These are phyloP conservation scores for Fusarium chuoi DNA, from an alignment of 2,329 filamentous ascomycete genomes.

Conservation along the genomic window DNA sequence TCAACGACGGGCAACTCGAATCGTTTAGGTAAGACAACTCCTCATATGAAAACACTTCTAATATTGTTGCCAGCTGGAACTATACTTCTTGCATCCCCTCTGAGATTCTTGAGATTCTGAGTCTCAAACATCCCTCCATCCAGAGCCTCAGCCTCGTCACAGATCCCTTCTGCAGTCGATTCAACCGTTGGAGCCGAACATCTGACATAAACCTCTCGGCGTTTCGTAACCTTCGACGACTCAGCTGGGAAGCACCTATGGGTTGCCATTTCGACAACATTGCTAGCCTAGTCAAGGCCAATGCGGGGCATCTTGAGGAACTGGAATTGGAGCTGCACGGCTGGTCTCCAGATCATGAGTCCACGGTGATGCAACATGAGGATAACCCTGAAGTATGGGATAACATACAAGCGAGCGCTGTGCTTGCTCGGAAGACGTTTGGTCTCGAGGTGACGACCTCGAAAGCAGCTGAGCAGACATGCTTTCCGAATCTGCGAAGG, in stretches of 20 bases:
- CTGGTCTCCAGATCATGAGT: neutral
- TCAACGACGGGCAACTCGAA: neutral
- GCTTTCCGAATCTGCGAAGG: neutral
- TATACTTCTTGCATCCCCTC: neutral
- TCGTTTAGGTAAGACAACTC: neutral
- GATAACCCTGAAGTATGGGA: neutral
- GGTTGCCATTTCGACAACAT: neutral
- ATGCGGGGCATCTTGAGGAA: neutral
- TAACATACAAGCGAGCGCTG: neutral
- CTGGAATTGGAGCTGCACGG: neutral
- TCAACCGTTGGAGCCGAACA: conserved; percentile 1
- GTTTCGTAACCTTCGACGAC: neutral
- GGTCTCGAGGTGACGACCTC: accelerated
- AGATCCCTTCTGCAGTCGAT: neutral
- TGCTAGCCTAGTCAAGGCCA: neutral
- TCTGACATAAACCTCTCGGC: neutral
- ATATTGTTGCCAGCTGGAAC: neutral
- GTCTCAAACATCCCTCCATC: neutral
- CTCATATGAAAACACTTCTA: accelerated
- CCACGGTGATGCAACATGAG: accelerated
- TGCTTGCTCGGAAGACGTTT: neutral
- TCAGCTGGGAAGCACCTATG: neutral
- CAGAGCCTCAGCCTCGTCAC: neutral
- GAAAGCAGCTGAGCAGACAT: accelerated
- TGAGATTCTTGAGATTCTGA: neutral